phyloP scores from a whole-genome alignment of 2,329 filamentous ascomycete genomes.

The Colletotrichum karsti region DNA sequence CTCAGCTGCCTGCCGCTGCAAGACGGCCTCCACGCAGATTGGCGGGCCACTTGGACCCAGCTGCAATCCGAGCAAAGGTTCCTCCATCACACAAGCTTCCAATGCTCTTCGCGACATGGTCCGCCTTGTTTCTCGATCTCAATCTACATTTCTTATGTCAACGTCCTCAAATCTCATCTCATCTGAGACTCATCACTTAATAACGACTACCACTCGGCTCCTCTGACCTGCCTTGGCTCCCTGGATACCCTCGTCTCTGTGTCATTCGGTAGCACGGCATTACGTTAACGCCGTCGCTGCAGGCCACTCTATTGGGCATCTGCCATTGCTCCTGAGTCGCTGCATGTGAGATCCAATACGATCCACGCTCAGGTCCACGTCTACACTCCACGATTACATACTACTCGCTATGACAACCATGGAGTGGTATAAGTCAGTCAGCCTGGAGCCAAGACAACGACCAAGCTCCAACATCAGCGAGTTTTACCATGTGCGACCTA shows the following conservation, averaged over 20 bases:
- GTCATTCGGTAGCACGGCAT: constrained; percentile 15
- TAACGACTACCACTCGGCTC: not conserved
- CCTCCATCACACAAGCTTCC: not conserved
- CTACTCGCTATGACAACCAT: too few species aligned
- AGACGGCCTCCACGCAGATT: not conserved
- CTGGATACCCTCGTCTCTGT: not conserved
- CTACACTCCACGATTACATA: not conserved
- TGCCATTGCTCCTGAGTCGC: not conserved
- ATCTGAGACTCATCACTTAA: not conserved
- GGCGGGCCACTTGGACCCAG: constrained; percentile 10
- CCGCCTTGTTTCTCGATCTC: not conserved
- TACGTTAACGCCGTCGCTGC: constrained; percentile 14
- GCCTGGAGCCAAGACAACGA: not conserved
- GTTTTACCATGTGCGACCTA: not conserved
- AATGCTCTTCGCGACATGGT: not conserved
- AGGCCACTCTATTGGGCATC: constrained; percentile 22
- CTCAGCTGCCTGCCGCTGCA: not conserved
- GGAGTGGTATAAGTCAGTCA: not conserved
- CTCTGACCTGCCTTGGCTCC: not conserved
- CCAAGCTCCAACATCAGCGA: not conserved
- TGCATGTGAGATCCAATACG: constrained; percentile 28
- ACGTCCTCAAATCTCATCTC: constrained; percentile 7
- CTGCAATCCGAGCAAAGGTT: constrained; percentile 3
- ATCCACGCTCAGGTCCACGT: constrained; percentile 4
- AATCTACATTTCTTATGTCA: constrained; percentile 10